phyloP scores from a whole-genome alignment of 768 basidiomycete genomes.

The Collybia mongolica region DNA sequence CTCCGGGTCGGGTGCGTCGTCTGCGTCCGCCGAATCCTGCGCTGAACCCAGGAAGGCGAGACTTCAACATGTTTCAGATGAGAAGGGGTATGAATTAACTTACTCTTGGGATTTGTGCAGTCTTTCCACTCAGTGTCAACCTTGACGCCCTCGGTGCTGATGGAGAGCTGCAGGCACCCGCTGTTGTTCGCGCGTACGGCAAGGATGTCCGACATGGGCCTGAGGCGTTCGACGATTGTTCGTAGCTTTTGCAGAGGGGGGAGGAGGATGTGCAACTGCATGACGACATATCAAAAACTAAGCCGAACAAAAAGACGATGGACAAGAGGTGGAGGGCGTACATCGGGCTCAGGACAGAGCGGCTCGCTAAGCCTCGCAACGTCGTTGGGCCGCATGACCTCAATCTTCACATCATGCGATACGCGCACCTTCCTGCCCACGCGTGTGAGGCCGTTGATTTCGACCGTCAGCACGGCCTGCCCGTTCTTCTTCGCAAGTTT shows the following conservation, averaged over 20 bases:
- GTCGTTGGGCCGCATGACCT: conserved; percentile 75
- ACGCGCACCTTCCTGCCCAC: conserved; percentile 64
- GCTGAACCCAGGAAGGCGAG: not conserved
- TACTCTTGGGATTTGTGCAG: conserved; percentile 65
- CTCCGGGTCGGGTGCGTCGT: conserved; percentile 49
- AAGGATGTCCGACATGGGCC: conserved; percentile 67
- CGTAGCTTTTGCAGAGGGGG: conserved; percentile 75
- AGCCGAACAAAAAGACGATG: too few species aligned
- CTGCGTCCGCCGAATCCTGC: conserved; percentile 23
- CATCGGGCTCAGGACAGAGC: conserved; percentile 84
- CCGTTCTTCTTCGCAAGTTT: conserved; percentile 87
- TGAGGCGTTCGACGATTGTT: conserved; percentile 75
- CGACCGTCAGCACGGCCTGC: conserved; percentile 74
- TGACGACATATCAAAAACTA: not conserved
- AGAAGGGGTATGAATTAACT: conserved; percentile 12
- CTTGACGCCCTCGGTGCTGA: conserved; percentile 70
- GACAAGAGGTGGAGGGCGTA: conserved; percentile 28
- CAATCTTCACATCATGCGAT: conserved; percentile 79
- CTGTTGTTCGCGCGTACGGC: conserved; percentile 66
- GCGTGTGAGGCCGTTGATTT: conserved; percentile 65
- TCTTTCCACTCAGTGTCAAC: conserved; percentile 79
- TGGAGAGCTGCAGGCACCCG: conserved; percentile 52
- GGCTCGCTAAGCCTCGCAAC: conserved; percentile 75
- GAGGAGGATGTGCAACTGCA: conserved; percentile 72
- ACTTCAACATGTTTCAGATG: not conserved